These are phyloP conservation scores for Apodospora peruviana DNA, from an alignment of 495 filamentous ascomycete genomes.

Conservation along the genomic window DNA sequence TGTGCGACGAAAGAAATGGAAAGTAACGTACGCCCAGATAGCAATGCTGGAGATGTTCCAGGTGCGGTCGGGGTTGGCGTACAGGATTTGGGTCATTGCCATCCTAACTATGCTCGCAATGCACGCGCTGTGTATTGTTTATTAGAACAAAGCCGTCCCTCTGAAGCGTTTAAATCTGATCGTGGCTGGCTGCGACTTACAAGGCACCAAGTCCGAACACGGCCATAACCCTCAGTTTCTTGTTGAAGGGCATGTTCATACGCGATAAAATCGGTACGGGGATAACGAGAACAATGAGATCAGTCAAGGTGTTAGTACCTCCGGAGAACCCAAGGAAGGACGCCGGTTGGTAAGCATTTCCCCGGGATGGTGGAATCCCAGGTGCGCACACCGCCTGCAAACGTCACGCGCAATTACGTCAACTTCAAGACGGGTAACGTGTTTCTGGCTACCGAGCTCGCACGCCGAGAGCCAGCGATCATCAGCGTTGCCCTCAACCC, in stretches of 20 bases:
- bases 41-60: conserved; percentile 4
- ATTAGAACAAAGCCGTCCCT: not conserved
- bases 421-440: conserved; percentile 36
- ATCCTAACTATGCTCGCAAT: not conserved
- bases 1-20: too few species aligned
- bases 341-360: not conserved
- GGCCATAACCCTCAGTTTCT: conserved; percentile 3
- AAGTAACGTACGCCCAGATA: conserved; percentile 1
- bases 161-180: not conserved
- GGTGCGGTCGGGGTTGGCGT: not conserved
- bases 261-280: not conserved
- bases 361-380: conserved; percentile 3
- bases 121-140: not conserved
- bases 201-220: conserved; percentile 1
- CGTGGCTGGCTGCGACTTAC: not conserved
- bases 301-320: not conserved
- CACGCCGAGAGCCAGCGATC: not conserved
- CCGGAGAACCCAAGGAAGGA: conserved; percentile 4
- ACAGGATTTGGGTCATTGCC: conserved; percentile 1
- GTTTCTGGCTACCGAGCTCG: conserved; percentile 26
- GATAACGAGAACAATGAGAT: conserved; percentile 2
- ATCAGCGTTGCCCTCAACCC: not conserved
- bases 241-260: conserved; percentile 4
- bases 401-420: conserved; percentile 26
- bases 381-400: too few species aligned